These are phyloP conservation scores for Macadamia tetraphylla DNA, from an alignment of 164 flowering plant species.

Conservation along the genomic window DNA sequence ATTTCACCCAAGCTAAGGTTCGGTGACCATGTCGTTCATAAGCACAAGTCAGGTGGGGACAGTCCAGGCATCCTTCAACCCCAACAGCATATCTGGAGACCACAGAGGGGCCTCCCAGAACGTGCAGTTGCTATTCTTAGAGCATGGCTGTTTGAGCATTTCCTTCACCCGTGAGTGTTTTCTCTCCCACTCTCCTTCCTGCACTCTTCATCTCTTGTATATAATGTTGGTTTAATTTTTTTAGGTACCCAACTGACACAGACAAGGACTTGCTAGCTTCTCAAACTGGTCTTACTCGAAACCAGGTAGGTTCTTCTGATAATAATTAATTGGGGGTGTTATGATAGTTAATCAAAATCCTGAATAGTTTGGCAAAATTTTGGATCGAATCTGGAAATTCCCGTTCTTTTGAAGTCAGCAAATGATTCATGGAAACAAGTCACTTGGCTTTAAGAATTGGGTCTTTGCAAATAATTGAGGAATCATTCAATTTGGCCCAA, in stretches of 20 bases:
- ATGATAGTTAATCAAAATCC: too few species aligned
- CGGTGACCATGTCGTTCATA: conserved; percentile 34
- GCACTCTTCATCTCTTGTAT: not conserved
- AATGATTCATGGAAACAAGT: too few species aligned
- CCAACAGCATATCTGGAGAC: conserved; percentile 77
- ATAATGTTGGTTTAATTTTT: conserved; percentile 1
- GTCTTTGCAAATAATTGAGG: too few species aligned
- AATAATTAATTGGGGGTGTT: too few species aligned
- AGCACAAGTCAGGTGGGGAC: conserved; percentile 28
- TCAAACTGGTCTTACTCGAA: conserved; percentile 85
- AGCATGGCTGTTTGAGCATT: conserved; percentile 95
- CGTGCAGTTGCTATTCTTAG: conserved; percentile 75
- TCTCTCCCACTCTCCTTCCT: conserved; percentile 6
- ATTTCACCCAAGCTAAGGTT: conserved; percentile 29
- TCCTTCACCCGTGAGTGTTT: conserved; percentile 84
- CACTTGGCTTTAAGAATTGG: too few species aligned
- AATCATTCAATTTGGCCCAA: too few species aligned
- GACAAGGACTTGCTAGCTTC: conserved; percentile 90
- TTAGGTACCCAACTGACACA: conserved; percentile 86
- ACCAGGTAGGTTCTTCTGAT: conserved; percentile 52
- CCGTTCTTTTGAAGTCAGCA: too few species aligned
- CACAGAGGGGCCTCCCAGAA: conserved; percentile 95
- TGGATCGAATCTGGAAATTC: too few species aligned
- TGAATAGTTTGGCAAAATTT: too few species aligned
- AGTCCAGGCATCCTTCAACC: conserved; percentile 37